Conservation (phyloP, 2,329 filamentous ascomycete species). For the Verticillium nubilum region DNA sequence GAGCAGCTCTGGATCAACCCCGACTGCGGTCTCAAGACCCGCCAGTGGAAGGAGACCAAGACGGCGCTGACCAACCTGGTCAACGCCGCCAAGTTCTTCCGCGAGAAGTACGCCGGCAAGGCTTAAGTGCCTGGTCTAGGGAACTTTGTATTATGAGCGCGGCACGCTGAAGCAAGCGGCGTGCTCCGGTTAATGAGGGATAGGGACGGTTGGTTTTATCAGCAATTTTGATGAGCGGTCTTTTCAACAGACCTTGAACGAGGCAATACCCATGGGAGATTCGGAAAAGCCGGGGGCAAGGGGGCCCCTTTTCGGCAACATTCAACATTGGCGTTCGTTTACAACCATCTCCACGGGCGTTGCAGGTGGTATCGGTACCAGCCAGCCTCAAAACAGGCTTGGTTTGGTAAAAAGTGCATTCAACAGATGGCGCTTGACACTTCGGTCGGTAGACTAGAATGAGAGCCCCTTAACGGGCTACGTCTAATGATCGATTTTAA, state of each 20-base stretch:
- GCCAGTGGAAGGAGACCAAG: constrained; percentile 98
- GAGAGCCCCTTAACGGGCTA: constrained; percentile 14
- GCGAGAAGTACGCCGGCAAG: constrained; percentile 66
- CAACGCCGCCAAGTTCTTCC: constrained; percentile 95
- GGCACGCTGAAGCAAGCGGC: background rate
- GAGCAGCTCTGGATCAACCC: constrained; percentile 99
- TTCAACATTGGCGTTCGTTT: constrained; percentile 17
- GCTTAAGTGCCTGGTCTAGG: constrained; percentile 4
- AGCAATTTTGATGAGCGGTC: constrained; percentile 8
- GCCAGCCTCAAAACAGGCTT: background rate
- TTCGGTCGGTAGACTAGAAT: constrained; percentile 8
- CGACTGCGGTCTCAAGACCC: constrained; percentile 98
- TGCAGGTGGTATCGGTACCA: constrained; percentile 5
- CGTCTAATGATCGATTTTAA: background rate
- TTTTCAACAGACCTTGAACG: constrained; percentile 14
- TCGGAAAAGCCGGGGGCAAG: constrained; percentile 9
- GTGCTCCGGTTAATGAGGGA: background rate
- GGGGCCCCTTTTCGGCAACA: constrained; percentile 9
- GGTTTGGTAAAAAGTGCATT: constrained; percentile 11
- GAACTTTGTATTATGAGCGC: background rate
- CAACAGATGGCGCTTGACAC: constrained; percentile 13
- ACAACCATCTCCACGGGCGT: constrained; percentile 14
- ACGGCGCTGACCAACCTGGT: constrained; percentile 94
- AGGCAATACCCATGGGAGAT: constrained; percentile 13
- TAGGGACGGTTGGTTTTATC: background rate